Evolutionary conservation across 2,329 filamentous ascomycete species (phyloP).

Genomic region (Corynespora cassiicola): DNA sequence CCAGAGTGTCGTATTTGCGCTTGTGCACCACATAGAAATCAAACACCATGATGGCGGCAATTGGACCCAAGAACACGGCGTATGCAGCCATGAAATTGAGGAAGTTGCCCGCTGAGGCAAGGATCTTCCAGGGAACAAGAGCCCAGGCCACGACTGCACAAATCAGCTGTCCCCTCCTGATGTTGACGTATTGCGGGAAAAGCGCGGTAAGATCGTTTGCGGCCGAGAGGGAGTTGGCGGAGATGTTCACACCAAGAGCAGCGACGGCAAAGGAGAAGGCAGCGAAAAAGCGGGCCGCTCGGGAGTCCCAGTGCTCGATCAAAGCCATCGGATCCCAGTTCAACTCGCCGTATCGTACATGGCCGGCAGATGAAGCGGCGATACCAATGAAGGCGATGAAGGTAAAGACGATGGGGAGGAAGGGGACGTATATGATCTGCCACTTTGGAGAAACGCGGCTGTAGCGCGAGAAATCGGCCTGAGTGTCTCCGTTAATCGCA

Average conservation of each 20-base stretch:
- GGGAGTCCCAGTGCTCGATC: conserved; percentile 45
- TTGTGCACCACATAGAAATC: conserved; percentile 67
- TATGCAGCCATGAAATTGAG: conserved; percentile 71
- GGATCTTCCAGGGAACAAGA: conserved; percentile 56
- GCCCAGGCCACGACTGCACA: conserved; percentile 52
- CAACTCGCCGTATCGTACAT: conserved; percentile 57
- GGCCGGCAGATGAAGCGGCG: conserved; percentile 62
- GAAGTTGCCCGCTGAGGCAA: conserved; percentile 49
- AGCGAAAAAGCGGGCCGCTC: conserved; percentile 50
- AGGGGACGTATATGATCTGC: conserved; percentile 58
- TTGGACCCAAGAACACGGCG: conserved; percentile 69
- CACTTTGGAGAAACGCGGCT: conserved; percentile 56
- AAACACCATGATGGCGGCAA: conserved; percentile 65
- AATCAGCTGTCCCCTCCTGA: conserved; percentile 56
- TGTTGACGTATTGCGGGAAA: conserved; percentile 61
- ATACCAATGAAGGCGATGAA: conserved; percentile 65
- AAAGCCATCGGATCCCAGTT: conserved; percentile 54
- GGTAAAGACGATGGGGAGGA: conserved; percentile 61
- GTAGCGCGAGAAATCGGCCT: conserved; percentile 65
- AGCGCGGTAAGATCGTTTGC: conserved; percentile 62
- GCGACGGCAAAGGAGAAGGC: conserved; percentile 55
- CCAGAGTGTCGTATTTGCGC: conserved; percentile 58
- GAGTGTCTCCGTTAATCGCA: conserved; percentile 17
- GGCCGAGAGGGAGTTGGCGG: conserved; percentile 59
- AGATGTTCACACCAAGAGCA: conserved; percentile 60